Percentiles rank a stretch among this genome's conserved stretches.
phyloP scores from a whole-genome alignment of 202 grass and related monocot genomes.

The Bolboschoenoplectus hybrid region DNA sequence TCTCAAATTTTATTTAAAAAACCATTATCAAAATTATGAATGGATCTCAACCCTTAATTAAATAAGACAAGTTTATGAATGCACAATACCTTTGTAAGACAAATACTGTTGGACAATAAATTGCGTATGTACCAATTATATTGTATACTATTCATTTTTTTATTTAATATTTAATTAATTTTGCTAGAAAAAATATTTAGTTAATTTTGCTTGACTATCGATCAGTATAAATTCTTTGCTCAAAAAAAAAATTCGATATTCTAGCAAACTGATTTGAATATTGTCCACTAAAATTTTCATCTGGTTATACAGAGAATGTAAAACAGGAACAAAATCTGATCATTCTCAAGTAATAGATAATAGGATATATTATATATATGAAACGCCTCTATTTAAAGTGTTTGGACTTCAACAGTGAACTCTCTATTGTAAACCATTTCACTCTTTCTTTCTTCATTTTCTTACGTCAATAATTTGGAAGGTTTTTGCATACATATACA shows the following conservation, averaged over 20 bases:
- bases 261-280: not conserved
- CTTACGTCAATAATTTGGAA: too few relatives aligned
- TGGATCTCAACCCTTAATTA: not conserved
- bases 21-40: too few relatives aligned
- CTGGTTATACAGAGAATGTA: not conserved
- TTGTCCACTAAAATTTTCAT: not conserved
- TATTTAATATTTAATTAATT: too few relatives aligned
- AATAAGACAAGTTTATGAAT: not conserved
- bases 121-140: not conserved
- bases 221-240: too few relatives aligned
- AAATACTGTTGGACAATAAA: not conserved
- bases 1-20: too few relatives aligned
- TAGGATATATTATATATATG: not conserved
- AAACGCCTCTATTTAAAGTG: not conserved
- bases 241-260: too few relatives aligned
- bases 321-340: not conserved
- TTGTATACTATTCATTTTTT: too few relatives aligned
- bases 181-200: too few relatives aligned
- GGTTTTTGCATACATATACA: too few relatives aligned
- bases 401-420: not conserved
- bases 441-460: too few relatives aligned
- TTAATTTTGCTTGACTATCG: too few relatives aligned
- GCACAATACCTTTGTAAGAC: not conserved
- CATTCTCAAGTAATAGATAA: not conserved
- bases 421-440: not conserved